Base-by-base conservation (phyloP, 371 early-diverging fungal genomes). In the Rhizomucor miehei region DNA sequence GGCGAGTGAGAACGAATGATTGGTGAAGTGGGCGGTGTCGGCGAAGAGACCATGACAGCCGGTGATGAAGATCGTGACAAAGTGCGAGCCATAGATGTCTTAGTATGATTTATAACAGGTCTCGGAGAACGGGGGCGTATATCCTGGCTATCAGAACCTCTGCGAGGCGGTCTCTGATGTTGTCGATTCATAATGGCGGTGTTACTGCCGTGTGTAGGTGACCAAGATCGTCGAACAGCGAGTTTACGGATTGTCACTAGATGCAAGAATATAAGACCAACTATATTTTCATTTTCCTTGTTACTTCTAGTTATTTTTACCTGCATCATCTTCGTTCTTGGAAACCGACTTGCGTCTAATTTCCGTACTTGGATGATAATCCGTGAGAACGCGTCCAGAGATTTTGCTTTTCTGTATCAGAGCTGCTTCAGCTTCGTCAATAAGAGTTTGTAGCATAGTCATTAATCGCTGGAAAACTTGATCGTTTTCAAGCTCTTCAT, bases 361-460 rank as follows among this genome's bases (percentile, higher is more conserved):
- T 29, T 29, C 29, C 29, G 29, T 48, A 35, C n/a, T 48, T 20
- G 54, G 54, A 13, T 56, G 38, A 21, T 63, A 63, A 37, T 63
- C 48, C 36, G 57, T 54, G 37, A 60, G 54, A 24, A 65, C 58
- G 3, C 56, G 49, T 12, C 60, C 65, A 8, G 60, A 57, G 8
- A 56, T 39, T 39, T 73, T 66, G 24, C 54, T 55, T 19, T 64
- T 60, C 59, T 63, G 62, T 16, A 50, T 24, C 46, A 75, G 56
- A 39, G 76, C 76, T 24, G 56, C 48, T 61, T 75, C 69, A 37
- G 76, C 76, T 35, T 72, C 64, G 24, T 75, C 72, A 52, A 75
- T 75, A n/a, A 75, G 55, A 20, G 57, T 51, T 43, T 62, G 41
- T 16, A 75, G 48, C 60, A 69, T 67, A 6, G 47, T 29, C 14